These are phyloP conservation scores for Dalechampia spathulata DNA, from an alignment of 441 rosid species.

Conservation along the genomic window DNA sequence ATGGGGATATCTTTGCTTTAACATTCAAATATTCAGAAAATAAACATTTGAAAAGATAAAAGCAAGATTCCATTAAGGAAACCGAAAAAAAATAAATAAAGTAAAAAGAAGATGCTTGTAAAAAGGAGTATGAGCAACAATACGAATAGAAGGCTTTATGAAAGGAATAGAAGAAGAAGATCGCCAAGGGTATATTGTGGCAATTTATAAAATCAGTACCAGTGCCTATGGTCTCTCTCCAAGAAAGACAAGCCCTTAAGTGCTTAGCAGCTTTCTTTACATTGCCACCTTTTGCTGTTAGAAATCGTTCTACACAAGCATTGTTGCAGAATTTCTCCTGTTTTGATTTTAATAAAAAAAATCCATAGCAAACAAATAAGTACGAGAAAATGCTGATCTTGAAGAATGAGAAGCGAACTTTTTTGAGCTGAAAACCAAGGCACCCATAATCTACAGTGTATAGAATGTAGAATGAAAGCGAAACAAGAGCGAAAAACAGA, in stretches of 20 bases:
- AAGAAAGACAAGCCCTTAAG: slow-evolving; percentile 71
- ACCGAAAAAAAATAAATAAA: slow-evolving; percentile 15
- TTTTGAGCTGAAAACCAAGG: slow-evolving; percentile 11
- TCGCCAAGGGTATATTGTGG: background rate
- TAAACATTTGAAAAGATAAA: slow-evolving; percentile 11
- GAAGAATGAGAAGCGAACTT: background rate
- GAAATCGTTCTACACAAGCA: slow-evolving; percentile 68
- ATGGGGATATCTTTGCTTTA: slow-evolving; percentile 21
- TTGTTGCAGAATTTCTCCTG: slow-evolving; percentile 90
- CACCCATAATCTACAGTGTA: background rate
- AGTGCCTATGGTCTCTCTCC: slow-evolving; percentile 69
- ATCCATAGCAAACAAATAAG: background rate
- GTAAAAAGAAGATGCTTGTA: slow-evolving; percentile 16
- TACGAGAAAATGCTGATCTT: background rate
- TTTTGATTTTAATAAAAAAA: background rate
- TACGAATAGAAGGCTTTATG: slow-evolving; percentile 7
- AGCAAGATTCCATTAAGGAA: slow-evolving; percentile 24
- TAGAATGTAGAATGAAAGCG: background rate
- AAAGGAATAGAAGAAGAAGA: background rate
- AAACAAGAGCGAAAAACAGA: background rate
- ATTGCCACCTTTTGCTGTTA: slow-evolving; percentile 64
- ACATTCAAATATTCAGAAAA: slow-evolving; percentile 21
- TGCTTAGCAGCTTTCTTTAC: slow-evolving; percentile 82
- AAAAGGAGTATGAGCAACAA: slow-evolving; percentile 7
- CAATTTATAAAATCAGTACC: slow-evolving; percentile 35